phyloP scores from a whole-genome alignment of 371 early-diverging fungal genomes.

The Actinomortierella ambigua region DNA sequence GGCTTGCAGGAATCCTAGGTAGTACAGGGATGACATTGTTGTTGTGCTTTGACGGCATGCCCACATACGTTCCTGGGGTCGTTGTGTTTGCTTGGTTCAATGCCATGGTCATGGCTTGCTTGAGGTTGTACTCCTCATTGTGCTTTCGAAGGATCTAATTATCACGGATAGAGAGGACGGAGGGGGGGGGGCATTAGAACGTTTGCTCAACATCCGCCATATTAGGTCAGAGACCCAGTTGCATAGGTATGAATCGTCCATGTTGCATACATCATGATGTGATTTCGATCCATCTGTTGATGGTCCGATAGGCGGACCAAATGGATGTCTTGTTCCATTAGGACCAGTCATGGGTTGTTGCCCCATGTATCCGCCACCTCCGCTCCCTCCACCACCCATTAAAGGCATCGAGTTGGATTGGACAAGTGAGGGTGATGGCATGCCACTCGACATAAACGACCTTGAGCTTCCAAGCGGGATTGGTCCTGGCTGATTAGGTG shows the following conservation, averaged over 20 bases:
- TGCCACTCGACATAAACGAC: constrained; percentile 26
- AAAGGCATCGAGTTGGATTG: constrained; percentile 28
- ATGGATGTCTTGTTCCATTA: constrained; percentile 18
- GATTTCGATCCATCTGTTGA: constrained; percentile 27
- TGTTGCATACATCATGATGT: constrained; percentile 33
- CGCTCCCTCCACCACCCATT: constrained; percentile 26
- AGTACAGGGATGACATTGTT: constrained; percentile 33
- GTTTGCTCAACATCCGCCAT: background rate
- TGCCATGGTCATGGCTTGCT: constrained; percentile 18
- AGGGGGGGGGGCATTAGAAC: background rate
- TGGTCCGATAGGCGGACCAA: constrained; percentile 40
- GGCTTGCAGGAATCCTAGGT: constrained; percentile 10
- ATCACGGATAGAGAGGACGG: background rate
- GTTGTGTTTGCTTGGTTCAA: constrained; percentile 19
- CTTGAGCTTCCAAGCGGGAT: constrained; percentile 19
- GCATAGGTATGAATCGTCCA: too few relatives aligned
- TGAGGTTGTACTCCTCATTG: constrained; percentile 35
- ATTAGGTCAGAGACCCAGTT: background rate
- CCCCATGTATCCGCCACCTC: constrained; percentile 8
- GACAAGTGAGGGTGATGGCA: constrained; percentile 39
- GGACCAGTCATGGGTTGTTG: background rate
- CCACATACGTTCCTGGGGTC: constrained; percentile 34
- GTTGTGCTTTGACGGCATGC: constrained; percentile 29
- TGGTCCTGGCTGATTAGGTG: constrained; percentile 12
- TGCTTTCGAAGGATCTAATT: constrained; percentile 41